Evolutionary conservation across 441 rosid genomes (phyloP), one percentile per base, ranked within the genome.

Genomic region (Mallotus repandus): DNA sequence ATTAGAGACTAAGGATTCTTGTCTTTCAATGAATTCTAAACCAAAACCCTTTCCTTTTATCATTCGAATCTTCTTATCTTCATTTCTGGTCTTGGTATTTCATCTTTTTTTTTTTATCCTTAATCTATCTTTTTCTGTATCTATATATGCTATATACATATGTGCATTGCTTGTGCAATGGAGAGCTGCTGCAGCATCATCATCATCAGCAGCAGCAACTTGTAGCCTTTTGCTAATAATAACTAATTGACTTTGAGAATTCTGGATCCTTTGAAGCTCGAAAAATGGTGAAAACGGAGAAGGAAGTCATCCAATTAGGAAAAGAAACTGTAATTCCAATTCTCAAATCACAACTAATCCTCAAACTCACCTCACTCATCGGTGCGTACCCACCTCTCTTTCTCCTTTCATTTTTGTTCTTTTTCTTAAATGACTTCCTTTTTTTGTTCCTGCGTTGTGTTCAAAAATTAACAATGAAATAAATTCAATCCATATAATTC

Each of bases 321-420:
- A 84, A 85, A 58, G 96, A 92, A 83, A 83, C 93, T 12, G 94
- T 88, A 53, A 89, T 89, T 25, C 94, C 96, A 21, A 81, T 90
- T 72, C 83, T 85, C 82, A 92, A 92, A 79, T 89, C 82, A 21
- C 84, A 77, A 82, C 84, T 92, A 69, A 71, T 89, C 74, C 67
- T 66, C 73, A 75, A 86, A 71, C 78, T 92, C 68, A 77, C 84
- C 62, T 70, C 68, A 57, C 87, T 79, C 82, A 80, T 89, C 49
- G 92, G 96, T 85, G 41, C 7, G 41, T 38, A 38, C 32, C 32
- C 32, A 79, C 19, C 25, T 68, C 19, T 6, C 15, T 29, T 41
- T 41, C 22, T 58, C 38, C 18, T 8, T 45, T 35, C 32, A 15
- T 10, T 46, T 41, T 53, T 49, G 32, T 5, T 62, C 32, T 21